Evolutionary conservation across 805 yeast species (phyloP), one percentile per base, ranked within the genome.

Genomic region (Cephaloascus fragrans): DNA sequence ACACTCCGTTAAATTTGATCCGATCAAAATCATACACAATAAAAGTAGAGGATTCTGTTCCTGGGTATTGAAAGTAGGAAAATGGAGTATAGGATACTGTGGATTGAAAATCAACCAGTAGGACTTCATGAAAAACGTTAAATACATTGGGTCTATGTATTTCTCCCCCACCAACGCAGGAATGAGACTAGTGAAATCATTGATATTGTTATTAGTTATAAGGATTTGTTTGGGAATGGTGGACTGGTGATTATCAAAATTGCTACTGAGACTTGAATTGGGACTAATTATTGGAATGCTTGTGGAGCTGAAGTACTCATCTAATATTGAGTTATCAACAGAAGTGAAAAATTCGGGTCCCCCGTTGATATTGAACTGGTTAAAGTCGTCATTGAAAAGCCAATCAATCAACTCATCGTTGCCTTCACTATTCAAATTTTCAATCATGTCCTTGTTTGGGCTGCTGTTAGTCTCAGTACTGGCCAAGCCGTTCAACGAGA

Each of bases 31-130:
- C 77, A 80, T 78, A 4, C 79, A 52, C 37, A 75, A 54, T 19
- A 80, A 50, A 19, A 80, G 55, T 9, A 78, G 57, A 0, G 75
- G 69, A 4, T 75, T 74, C 0, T 74, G 59, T 1, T 51, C 49
- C 16, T 57, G 52, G 1, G 82, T 71, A 32, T 59, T 62, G 43
- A 80, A 80, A 4, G 83, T 69, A 3, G 82, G 79, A 37, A 63
- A 62, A 50, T 79, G 86, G 19, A 80, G 54, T 31, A 79, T 62
- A 2, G 83, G 71, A 43, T 73, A 75, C 45, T 77, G 73, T 0
- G 77, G 74, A 48, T 78, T 81, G 48, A 75, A 77, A 12, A 68
- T 63, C 29, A 59, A 56, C 86, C 86, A 80, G 50, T 75, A 80
- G 5, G 47, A 37, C 69, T 3, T 54, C 57, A 29, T 66, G 61